Conservation (phyloP, 345 rosid genomes). For the Brassica juncea region DNA sequence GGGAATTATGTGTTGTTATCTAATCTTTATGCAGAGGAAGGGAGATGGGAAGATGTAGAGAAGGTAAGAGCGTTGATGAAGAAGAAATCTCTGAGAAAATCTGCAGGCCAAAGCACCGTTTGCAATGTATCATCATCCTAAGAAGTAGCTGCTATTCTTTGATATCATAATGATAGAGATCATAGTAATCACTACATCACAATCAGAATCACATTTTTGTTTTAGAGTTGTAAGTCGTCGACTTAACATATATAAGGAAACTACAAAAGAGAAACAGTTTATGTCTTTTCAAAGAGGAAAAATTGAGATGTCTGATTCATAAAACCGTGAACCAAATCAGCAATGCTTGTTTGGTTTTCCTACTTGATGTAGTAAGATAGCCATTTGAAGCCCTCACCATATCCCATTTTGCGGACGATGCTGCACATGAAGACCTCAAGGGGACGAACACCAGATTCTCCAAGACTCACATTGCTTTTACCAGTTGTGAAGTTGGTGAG, state of each 20-base stretch:
- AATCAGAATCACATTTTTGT: neutral
- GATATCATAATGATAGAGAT: neutral
- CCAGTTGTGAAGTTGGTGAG: constrained; percentile 79
- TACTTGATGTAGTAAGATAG: constrained; percentile 72
- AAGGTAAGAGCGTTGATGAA: constrained; percentile 55
- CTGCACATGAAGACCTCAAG: constrained; percentile 85
- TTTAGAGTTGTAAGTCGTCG: neutral
- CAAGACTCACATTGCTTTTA: constrained; percentile 59
- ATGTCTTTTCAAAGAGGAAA: neutral
- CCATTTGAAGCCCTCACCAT: constrained; percentile 81
- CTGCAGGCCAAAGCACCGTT: constrained; percentile 48
- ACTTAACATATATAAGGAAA: neutral
- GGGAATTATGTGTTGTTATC: constrained; percentile 71
- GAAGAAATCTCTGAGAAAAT: constrained; percentile 51
- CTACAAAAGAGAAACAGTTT: constrained; percentile 11
- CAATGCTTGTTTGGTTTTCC: neutral
- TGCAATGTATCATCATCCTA: neutral
- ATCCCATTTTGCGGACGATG: constrained; percentile 85
- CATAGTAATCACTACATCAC: neutral
- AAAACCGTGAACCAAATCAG: constrained; percentile 4
- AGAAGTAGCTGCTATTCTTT: neutral
- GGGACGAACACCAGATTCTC: constrained; percentile 56
- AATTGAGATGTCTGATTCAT: neutral
- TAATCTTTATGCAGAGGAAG: constrained; percentile 68
- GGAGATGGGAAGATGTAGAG: constrained; percentile 71